Conservation (phyloP, 2,329 filamentous ascomycete genomes). For the Magnaporthales sp. region DNA sequence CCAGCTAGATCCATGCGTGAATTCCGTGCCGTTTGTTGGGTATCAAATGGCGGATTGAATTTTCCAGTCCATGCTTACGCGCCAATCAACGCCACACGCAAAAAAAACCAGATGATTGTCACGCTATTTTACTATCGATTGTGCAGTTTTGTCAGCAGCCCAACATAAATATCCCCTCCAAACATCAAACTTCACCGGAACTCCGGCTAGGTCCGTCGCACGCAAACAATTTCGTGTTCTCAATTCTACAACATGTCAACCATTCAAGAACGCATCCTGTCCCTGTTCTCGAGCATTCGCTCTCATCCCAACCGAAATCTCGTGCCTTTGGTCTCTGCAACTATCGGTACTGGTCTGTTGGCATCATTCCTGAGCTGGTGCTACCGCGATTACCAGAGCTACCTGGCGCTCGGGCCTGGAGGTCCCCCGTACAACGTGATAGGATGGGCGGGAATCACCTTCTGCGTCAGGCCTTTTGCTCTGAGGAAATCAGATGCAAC, state of each 20-base stretch:
- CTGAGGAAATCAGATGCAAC: constrained; percentile 12
- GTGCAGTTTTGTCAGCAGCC: no score
- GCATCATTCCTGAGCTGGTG: not conserved
- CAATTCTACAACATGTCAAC: not conserved
- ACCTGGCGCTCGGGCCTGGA: constrained; percentile 31
- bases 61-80: no score
- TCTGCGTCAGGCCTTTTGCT: constrained; percentile 19
- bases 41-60: no score
- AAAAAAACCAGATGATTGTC: no score
- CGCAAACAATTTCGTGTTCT: not conserved
- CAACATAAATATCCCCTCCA: no score
- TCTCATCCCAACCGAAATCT: not conserved
- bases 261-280: not conserved
- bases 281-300: not conserved
- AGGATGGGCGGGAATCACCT: constrained; percentile 30
- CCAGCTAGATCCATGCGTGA: no score
- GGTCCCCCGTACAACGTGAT: constrained; percentile 31
- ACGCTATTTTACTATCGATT: no score
- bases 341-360: not conserved
- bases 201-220: not conserved
- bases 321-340: not conserved
- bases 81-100: no score
- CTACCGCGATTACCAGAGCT: constrained; percentile 24
- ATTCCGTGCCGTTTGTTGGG: no score
- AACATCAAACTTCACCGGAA: no score